Conservation (phyloP, 768 basidiomycete genomes). For the Boletus tomentosulus region DNA sequence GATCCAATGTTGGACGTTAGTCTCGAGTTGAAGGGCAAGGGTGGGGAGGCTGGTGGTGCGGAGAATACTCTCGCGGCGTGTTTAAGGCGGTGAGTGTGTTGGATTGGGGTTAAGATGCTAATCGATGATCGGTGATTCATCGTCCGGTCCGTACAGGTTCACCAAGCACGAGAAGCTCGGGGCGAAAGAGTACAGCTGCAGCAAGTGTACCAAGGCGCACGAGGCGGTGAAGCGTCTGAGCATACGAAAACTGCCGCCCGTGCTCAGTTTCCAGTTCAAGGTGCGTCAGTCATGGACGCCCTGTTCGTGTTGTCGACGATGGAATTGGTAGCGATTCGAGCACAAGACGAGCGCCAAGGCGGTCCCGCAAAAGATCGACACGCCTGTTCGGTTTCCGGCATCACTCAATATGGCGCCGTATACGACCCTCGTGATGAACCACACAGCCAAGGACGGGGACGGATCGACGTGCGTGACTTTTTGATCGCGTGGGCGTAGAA, state of each 20-base stretch:
- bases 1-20: slow-evolving; percentile 93
- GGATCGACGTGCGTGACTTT: slow-evolving; percentile 20
- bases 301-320: too few relatives aligned
- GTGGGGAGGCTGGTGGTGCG: slow-evolving; percentile 39
- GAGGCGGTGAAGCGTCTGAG: slow-evolving; percentile 83
- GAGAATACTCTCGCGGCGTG: slow-evolving; percentile 73
- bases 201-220: slow-evolving; percentile 73
- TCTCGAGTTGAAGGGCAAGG: slow-evolving; percentile 68
- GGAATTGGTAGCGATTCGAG: slow-evolving; percentile 72
- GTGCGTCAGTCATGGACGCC: slow-evolving; percentile 24
- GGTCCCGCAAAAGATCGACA: slow-evolving; percentile 80
- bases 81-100: slow-evolving; percentile 56
- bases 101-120: not conserved
- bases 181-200: slow-evolving; percentile 79
- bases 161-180: slow-evolving; percentile 84
- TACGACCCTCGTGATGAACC: slow-evolving; percentile 60
- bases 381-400: slow-evolving; percentile 76
- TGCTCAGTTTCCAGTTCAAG: slow-evolving; percentile 94
- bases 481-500: not conserved
- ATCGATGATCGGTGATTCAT: not conserved
- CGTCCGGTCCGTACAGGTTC: slow-evolving; percentile 45
- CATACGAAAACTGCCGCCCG: slow-evolving; percentile 80
- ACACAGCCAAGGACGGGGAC: slow-evolving; percentile 42
- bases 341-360: slow-evolving; percentile 73
- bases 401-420: slow-evolving; percentile 86